These are phyloP conservation scores for Triticum dicoccoides DNA, from an alignment of 176 grass and related monocot genomes.

Conservation along the genomic window DNA sequence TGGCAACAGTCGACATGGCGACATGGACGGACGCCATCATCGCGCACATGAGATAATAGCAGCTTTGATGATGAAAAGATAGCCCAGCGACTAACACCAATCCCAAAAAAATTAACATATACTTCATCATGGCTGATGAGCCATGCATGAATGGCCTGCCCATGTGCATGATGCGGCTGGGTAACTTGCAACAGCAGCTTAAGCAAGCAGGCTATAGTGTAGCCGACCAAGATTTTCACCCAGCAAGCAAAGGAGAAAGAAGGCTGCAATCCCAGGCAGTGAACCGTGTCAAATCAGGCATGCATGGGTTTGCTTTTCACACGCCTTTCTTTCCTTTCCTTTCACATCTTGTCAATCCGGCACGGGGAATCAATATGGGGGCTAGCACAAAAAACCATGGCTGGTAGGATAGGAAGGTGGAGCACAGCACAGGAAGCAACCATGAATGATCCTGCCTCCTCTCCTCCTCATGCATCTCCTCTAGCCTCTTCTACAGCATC, in stretches of 20 bases:
- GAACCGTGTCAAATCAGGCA: constrained; percentile 12
- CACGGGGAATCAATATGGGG: constrained; percentile 46
- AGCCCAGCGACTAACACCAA: constrained; percentile 24
- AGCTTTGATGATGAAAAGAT: constrained; percentile 52
- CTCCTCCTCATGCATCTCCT: neutral
- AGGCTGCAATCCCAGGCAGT: constrained; percentile 8
- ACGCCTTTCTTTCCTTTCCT: constrained; percentile 55
- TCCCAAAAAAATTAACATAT: neutral
- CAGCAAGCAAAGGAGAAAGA: constrained; percentile 17
- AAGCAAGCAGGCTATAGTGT: neutral
- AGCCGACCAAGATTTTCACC: constrained; percentile 5
- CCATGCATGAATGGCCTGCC: neutral
- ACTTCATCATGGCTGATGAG: neutral
- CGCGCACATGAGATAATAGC: constrained; percentile 59
- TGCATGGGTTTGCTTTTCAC: constrained; percentile 37
- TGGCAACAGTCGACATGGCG: constrained; percentile 32
- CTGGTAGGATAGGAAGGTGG: neutral
- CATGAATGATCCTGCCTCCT: constrained; percentile 32
- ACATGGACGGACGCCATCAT: constrained; percentile 38
- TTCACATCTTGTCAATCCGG: constrained; percentile 73
- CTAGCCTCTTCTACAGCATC: neutral
- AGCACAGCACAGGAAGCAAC: constrained; percentile 12
- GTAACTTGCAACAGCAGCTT: neutral
- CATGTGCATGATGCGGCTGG: neutral
- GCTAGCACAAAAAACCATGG: constrained; percentile 50